phyloP scores from a whole-genome alignment of 768 basidiomycete genomes.

The Russula earlei region DNA sequence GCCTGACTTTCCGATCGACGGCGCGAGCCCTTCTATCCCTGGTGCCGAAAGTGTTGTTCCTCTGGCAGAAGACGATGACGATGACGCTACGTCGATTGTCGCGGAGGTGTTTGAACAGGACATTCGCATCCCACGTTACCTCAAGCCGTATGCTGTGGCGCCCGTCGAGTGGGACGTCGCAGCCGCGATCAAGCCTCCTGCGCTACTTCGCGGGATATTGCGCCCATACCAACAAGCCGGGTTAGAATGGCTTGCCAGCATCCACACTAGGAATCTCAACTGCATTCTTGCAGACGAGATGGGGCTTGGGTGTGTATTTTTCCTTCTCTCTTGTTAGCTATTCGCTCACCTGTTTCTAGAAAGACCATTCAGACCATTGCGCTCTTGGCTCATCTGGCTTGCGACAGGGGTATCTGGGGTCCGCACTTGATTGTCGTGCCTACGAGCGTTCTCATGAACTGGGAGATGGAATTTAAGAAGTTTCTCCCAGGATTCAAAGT shows the following conservation, averaged over 20 bases:
- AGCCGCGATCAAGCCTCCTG: constrained; percentile 48
- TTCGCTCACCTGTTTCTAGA: constrained; percentile 32
- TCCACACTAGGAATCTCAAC: constrained; percentile 73
- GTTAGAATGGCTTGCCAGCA: constrained; percentile 86
- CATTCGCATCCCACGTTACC: constrained; percentile 33
- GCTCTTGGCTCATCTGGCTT: constrained; percentile 85
- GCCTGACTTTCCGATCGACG: background rate
- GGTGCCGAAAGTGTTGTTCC: constrained; percentile 19
- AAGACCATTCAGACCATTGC: constrained; percentile 97
- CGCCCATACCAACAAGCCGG: constrained; percentile 92
- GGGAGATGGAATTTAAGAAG: constrained; percentile 97
- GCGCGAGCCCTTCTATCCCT: background rate
- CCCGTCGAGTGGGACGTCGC: constrained; percentile 59
- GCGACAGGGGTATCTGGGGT: constrained; percentile 85
- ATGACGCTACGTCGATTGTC: constrained; percentile 27
- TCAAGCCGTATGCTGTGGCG: constrained; percentile 62
- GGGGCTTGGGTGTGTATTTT: constrained; percentile 71
- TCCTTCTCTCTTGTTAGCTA: background rate
- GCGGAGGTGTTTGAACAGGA: constrained; percentile 34
- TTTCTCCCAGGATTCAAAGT: constrained; percentile 85
- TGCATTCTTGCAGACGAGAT: constrained; percentile 90
- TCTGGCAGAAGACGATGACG: constrained; percentile 27
- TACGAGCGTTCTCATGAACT: constrained; percentile 88
- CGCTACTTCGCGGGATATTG: constrained; percentile 77
- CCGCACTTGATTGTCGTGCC: constrained; percentile 91